Conservation (phyloP, 257 asterid genomes). For the Cruciata laevipes region DNA sequence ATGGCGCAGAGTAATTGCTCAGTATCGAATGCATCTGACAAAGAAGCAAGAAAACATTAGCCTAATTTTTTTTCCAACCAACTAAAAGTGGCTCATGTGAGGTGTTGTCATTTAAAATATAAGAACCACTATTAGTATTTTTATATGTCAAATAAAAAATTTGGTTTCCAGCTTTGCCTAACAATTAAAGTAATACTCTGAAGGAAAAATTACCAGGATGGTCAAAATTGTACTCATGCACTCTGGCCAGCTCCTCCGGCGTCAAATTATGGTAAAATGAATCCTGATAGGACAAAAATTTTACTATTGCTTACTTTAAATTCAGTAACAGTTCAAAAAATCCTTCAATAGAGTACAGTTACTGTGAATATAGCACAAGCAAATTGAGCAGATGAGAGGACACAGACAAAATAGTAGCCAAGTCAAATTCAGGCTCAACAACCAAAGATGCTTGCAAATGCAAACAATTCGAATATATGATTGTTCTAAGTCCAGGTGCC, state of each 20-base stretch:
- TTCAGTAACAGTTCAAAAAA: neutral
- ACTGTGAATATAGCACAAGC: neutral
- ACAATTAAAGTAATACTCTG: neutral
- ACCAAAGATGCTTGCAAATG: neutral
- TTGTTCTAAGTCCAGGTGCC: neutral
- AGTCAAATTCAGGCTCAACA: neutral
- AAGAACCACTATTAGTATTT: neutral
- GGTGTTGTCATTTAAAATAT: neutral
- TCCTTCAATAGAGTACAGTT: neutral
- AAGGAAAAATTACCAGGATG: constrained; percentile 74
- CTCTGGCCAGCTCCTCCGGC: constrained; percentile 72
- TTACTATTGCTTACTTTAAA: neutral
- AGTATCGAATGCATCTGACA: constrained; percentile 79
- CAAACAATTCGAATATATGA: neutral
- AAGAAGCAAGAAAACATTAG: constrained; percentile 2
- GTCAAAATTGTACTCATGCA: constrained; percentile 96
- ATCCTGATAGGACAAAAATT: constrained; percentile 50
- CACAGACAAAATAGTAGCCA: neutral
- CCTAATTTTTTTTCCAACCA: neutral
- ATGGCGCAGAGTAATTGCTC: constrained; percentile 57
- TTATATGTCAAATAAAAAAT: too few relatives aligned
- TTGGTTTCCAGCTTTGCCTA: neutral
- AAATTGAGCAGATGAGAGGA: neutral
- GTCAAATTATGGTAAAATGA: constrained; percentile 85
- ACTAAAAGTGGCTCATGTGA: neutral